These are phyloP conservation scores for Glarea lozoyensis DNA, from an alignment of 495 filamentous ascomycete genomes.

Conservation along the genomic window DNA sequence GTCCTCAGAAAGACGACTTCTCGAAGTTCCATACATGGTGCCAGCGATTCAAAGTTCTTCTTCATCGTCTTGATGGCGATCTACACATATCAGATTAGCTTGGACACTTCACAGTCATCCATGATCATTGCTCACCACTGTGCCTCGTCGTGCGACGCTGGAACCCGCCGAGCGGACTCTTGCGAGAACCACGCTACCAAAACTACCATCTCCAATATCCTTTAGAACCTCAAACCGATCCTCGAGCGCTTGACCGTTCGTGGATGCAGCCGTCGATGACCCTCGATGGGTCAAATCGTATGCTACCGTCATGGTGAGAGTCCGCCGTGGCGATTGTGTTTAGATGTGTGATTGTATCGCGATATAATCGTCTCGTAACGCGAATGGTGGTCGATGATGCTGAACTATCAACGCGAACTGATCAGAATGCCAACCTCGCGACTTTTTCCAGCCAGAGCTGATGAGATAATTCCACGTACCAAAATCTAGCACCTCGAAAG, in stretches of 20 bases:
- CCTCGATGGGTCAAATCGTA: constrained; percentile 54
- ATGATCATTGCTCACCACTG: constrained; percentile 59
- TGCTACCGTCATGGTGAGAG: constrained; percentile 55
- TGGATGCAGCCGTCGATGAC: constrained; percentile 33
- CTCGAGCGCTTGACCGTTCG: constrained; percentile 49
- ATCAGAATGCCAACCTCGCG: neutral
- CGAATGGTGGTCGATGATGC: constrained; percentile 12
- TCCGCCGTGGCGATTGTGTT: neutral
- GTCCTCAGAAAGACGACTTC: constrained; percentile 95
- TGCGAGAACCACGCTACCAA: constrained; percentile 90
- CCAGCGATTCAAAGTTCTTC: constrained; percentile 92
- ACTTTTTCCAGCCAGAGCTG: neutral
- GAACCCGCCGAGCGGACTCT: constrained; percentile 84
- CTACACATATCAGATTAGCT: constrained; percentile 39
- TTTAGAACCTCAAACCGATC: constrained; percentile 96
- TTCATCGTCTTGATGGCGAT: constrained; percentile 99
- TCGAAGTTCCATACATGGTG: constrained; percentile 80
- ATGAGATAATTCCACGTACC: constrained; percentile 7
- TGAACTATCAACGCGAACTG: constrained; percentile 10
- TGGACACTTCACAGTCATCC: constrained; percentile 1
- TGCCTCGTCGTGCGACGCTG: constrained; percentile 80
- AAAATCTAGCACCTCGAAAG: constrained; percentile 7
- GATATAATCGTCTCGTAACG: constrained; percentile 3
- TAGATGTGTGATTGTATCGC: constrained; percentile 3
- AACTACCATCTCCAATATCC: constrained; percentile 97